Base-by-base conservation (phyloP, 768 basidiomycete genomes). In the Psilocybe cubensis region DNA sequence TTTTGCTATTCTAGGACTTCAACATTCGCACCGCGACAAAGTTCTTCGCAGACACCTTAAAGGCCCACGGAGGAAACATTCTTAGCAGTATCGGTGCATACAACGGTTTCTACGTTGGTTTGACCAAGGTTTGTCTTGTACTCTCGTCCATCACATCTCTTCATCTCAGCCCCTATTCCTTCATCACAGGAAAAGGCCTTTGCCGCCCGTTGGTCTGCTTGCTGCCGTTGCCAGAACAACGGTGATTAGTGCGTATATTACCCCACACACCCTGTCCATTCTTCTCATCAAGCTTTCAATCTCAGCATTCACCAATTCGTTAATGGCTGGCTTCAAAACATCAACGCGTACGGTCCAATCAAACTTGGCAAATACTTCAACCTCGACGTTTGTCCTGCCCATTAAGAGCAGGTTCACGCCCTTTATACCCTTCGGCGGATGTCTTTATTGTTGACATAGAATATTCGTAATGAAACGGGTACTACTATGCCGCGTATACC, bases 161-260 rank as follows among this genome's bases (percentile, higher is more conserved):
- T 10, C 18, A 50, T 10, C 20, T 28, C 8, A 10, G 4, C 35
- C 33, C 57, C 50, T 55, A n/a, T n/a, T 45, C 55, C 29, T 20
- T 24, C 49, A 31, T 52, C 54, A 41, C 54, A 88, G 86, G 68
- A 18, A 0, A 62, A 80, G 25, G 89, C 88, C 18, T 89, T 85
- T 52, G 82, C 83, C 57, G 86, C 87, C 42, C 80, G 75, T 10
- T 50, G 74, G 47, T 72, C 77, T 1, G 29, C 65, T 46, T 90
- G 89, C 75, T 90, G 87, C 72, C 73, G 69, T 43, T 88, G 88
- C 70, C 92, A 93, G 76, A 87, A 92, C 68, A 94, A 94, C 75
- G 77, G 92, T 46, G 93, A 94, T 74, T 95, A 95, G 90, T 89
- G 66, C 63, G 88, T 77, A 28, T 52, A 52, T 29, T 51, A 51